Evolutionary conservation across 1,284 basidiomycete genomes (phyloP), one percentile per base, ranked within the genome.

Genomic region (Phellopilus nigrolimitatus): DNA sequence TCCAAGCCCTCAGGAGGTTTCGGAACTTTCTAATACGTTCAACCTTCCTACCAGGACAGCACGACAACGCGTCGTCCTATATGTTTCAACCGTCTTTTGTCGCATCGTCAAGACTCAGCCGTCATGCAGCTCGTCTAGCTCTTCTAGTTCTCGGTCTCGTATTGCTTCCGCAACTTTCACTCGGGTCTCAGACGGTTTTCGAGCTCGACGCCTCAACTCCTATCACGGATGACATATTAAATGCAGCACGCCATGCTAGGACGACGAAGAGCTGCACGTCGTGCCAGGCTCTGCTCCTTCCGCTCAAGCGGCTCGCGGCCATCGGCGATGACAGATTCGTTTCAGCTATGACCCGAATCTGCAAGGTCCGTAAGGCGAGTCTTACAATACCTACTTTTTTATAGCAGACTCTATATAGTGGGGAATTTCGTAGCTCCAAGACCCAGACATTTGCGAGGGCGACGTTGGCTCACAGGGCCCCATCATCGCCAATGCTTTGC

Each of bases 401-500:
- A n/a, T n/a, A n/a, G n/a, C n/a, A n/a, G n/a, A n/a, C n/a, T n/a
- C n/a, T n/a, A n/a, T n/a, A n/a, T n/a, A n/a, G n/a, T n/a, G n/a
- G n/a, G n/a, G n/a, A n/a, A n/a, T 13, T 30, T 38, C 12, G 8
- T 15, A 66, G 65, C 56, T 70, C 42, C 67, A 68, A 49, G 69
- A 71, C 54, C 59, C 61, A 13, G 78, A 82, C 59, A 77, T 84
- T 9, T 82, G 81, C 59, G 66, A 68, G 42, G 81, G 81, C 19
- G 64, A 73, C 1, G 62, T 82, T 37, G 63, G 57, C 2, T 63
- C 71, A 30, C 73, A 78, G 61, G 80, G 74, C 3, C 79, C 79
- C 8, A 76, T 82, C 56, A 64, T 84, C 28, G 79, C 80, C 0
- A 75, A 82, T 55, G 73, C 73, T 50, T 62, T 84, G 19, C 73